Base-by-base conservation (phyloP, 108 stramenopile genomes). In the Mediolabrus comicus region DNA sequence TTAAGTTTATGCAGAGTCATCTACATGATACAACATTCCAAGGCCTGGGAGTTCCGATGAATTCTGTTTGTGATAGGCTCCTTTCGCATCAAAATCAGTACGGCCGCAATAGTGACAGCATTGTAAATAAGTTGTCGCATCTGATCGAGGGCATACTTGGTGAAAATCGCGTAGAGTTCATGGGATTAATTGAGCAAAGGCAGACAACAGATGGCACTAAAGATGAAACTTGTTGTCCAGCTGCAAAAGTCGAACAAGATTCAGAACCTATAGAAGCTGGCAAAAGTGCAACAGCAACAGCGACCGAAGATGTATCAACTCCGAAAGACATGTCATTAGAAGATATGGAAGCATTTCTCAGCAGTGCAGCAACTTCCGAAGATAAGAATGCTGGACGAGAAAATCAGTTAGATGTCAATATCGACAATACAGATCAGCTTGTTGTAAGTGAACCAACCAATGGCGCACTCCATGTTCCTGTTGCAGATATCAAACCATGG, bases 21-120 rank as follows among this genome's bases (percentile, higher is more conserved):
- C 70, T 86, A 52, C 62, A 41, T 8, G 64, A 39, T 36, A 29
- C 53, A 9, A 51, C 38, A 11, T 67, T 88, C 41, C 39, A 69
- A 62, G 33, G 66, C 12, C 41, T 73, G 12, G 68, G 69, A 60
- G 66, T 84, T 46, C 88, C 91, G 16, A 63, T 92, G 76, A 84
- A 89, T 62, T 74, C 77, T 43, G 67, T 89, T 32, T 84, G 83
- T 31, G 87, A 89, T 61, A 82, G 87, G 41, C 36, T 85, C 46
- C 35, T 74, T 31, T 49, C 41, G 27, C 58, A 58, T 43, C 43
- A 35, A 17, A 32, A 31, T 12, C 26, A 61, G 28, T 22, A 53
- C 29, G 36, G 12, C 41, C 24, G 3, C 28, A 11, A 73, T 14
- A 17, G n/a, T 11, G 58, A 29, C 13, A 43, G 33, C 41, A 36